phyloP scores from a whole-genome alignment of 2,329 filamentous ascomycete species.

The Cladorrhinum sp. region DNA sequence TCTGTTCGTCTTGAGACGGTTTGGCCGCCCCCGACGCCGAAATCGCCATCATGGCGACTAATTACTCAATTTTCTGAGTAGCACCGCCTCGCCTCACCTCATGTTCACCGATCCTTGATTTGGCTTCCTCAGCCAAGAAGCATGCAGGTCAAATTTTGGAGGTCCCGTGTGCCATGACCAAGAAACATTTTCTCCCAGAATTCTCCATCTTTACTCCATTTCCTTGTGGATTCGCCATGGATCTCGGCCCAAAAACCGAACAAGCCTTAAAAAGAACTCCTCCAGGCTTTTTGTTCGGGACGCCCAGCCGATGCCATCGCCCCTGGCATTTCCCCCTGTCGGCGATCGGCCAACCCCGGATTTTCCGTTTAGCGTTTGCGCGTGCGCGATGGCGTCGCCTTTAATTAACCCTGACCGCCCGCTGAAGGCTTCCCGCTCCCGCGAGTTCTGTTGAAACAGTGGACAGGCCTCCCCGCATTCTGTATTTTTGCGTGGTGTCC shows the following conservation, averaged over 20 bases:
- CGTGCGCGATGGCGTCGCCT: not conserved
- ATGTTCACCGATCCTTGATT: not conserved
- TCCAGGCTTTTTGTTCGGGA: not conserved
- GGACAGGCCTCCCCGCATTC: constrained; percentile 6
- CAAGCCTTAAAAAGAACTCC: not conserved
- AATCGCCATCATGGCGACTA: not conserved
- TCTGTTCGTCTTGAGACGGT: no score
- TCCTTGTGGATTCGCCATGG: not conserved
- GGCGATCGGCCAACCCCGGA: constrained; percentile 21
- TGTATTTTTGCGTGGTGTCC: no score
- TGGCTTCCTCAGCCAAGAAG: not conserved
- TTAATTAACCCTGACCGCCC: not conserved
- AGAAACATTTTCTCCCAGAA: not conserved
- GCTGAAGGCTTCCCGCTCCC: not conserved
- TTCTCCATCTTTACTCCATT: not conserved
- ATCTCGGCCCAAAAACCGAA: not conserved
- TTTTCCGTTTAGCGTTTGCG: constrained; percentile 17
- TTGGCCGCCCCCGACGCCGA: not conserved
- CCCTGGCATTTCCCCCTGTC: not conserved
- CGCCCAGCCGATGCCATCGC: not conserved
- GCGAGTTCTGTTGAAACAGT: not conserved
- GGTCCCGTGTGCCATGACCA: not conserved
- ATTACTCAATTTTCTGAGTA: constrained; percentile 10
- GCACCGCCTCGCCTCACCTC: not conserved
- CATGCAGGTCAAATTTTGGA: not conserved